A percentile compares a stretch with the other conserved stretches of the same genome.
Conservation (phyloP, 345 rosid species). For the Erysimum cheiranthoides region DNA sequence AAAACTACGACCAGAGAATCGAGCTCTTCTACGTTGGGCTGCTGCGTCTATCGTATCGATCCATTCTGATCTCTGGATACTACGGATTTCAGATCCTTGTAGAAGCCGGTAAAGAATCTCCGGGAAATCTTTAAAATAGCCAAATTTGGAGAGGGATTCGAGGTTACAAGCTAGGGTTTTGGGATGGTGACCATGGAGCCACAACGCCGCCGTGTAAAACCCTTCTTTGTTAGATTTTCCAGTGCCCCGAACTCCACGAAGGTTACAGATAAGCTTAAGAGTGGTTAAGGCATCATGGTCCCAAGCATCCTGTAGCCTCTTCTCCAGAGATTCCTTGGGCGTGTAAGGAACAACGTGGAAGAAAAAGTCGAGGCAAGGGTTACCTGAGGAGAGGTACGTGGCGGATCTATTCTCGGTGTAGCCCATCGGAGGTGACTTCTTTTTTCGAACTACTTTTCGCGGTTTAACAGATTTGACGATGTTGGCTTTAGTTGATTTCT, state of each 20-base stretch:
- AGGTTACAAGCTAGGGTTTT: conserved; percentile 5
- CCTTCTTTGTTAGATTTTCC: conserved; percentile 1
- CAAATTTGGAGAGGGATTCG: not conserved
- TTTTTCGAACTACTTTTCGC: no score
- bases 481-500: no score
- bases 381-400: not conserved
- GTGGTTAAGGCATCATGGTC: not conserved
- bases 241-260: conserved; percentile 8
- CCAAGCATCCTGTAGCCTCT: not conserved
- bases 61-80: not conserved
- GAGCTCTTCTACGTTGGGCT: not conserved
- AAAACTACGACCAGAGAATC: not conserved
- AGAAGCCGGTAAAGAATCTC: not conserved
- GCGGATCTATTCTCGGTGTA: not conserved
- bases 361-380: not conserved
- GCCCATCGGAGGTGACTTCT: not conserved
- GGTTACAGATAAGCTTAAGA: conserved; percentile 4
- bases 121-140: not conserved
- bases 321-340: not conserved
- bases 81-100: not conserved
- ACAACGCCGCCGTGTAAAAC: conserved; percentile 1
- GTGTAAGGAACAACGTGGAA: not conserved
- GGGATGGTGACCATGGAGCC: not conserved
- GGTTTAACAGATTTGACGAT: no score
- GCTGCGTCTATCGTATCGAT: not conserved